phyloP scores from a whole-genome alignment of 805 yeast genomes.

The Metschnikowia vanudenii region DNA sequence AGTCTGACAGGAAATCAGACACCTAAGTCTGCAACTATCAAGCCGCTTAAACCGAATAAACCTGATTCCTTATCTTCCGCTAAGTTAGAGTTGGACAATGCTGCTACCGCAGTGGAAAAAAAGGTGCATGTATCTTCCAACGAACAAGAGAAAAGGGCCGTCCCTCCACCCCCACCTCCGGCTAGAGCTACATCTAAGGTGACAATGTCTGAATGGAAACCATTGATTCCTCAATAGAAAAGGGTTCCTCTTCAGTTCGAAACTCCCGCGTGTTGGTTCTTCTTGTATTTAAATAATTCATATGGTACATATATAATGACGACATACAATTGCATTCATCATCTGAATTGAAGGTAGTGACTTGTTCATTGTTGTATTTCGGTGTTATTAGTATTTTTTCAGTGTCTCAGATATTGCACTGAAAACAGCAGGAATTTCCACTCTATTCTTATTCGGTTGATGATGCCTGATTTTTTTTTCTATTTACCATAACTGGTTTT shows the following conservation, averaged over 20 bases:
- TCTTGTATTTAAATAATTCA: no score
- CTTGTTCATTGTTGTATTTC: no score
- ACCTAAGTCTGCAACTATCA: slow-evolving; percentile 18
- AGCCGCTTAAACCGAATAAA: slow-evolving; percentile 21
- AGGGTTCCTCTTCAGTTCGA: background rate
- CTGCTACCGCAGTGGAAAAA: background rate
- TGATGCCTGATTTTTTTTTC: no score
- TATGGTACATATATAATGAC: no score
- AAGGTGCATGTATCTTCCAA: background rate
- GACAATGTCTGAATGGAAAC: slow-evolving; percentile 50
- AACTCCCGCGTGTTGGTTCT: background rate
- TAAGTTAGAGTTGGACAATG: slow-evolving; percentile 11
- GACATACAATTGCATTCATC: no score
- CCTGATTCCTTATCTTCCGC: slow-evolving; percentile 17
- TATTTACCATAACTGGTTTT: no score
- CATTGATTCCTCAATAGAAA: slow-evolving; percentile 45
- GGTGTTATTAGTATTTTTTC: no score
- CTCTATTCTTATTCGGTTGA: no score
- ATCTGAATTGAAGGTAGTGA: no score
- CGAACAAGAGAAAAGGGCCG: background rate
- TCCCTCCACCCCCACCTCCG: slow-evolving; percentile 21
- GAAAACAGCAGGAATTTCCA: no score
- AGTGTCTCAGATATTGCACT: no score
- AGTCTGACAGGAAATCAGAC: slow-evolving; percentile 12
- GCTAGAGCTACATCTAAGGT: slow-evolving; percentile 5